A percentile compares a stretch with the other conserved stretches of the same genome.
phyloP scores from a whole-genome alignment of 2,329 filamentous ascomycete species.

The Stachybotrys chartarum region DNA sequence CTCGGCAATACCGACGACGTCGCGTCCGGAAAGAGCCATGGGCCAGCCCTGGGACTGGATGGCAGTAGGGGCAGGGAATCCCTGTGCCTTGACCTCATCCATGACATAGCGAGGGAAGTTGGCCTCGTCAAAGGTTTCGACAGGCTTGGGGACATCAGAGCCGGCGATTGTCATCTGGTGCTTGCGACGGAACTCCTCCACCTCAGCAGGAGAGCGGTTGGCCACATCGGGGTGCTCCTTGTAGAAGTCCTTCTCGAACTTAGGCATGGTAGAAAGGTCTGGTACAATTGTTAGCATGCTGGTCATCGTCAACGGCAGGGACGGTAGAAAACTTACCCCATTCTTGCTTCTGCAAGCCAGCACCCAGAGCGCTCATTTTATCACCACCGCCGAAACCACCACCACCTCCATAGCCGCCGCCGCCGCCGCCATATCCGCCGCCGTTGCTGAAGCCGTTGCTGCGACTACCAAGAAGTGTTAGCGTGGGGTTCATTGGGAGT shows the following conservation, averaged over 20 bases:
- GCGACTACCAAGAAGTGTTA: conserved; percentile 36
- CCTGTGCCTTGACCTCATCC: conserved; percentile 97
- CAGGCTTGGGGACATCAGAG: conserved; percentile 77
- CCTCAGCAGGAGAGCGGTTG: conserved; percentile 66
- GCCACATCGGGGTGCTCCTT: conserved; percentile 83
- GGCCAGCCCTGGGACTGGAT: conserved; percentile 99
- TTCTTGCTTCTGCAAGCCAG: conserved; percentile 77
- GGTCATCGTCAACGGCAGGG: background rate
- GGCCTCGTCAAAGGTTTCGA: conserved; percentile 96
- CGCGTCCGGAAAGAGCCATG: conserved; percentile 95
- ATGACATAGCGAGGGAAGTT: conserved; percentile 96
- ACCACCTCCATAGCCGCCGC: conserved; percentile 31
- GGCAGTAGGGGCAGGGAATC: conserved; percentile 85
- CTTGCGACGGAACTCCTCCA: conserved; percentile 80
- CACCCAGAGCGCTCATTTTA: conserved; percentile 86
- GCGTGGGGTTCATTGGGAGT: conserved; percentile 6
- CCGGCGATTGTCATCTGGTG: conserved; percentile 81
- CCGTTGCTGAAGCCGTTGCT: conserved; percentile 34
- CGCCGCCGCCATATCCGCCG: conserved; percentile 22
- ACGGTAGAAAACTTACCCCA: conserved; percentile 62
- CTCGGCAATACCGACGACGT: conserved; percentile 98
- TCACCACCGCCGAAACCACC: conserved; percentile 44
- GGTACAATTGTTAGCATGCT: conserved; percentile 13
- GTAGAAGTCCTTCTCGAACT: conserved; percentile 99
- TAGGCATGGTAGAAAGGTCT: conserved; percentile 76